Evolutionary conservation across 371 early-diverging fungal species (phyloP).

Genomic region (Mucor lusitanicus): DNA sequence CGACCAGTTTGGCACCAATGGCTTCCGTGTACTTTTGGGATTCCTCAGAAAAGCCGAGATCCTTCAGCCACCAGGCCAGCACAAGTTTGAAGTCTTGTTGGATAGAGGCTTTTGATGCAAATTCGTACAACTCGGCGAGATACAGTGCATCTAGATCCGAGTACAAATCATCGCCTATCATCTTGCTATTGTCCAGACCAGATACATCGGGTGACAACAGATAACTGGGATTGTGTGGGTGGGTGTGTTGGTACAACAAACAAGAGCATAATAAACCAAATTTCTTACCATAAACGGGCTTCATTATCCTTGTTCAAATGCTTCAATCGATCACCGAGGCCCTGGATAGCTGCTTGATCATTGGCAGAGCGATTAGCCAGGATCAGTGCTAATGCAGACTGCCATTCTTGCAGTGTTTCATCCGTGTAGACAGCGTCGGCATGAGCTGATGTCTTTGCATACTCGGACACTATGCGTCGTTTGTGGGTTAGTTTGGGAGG

Average conservation of each 20-base stretch:
- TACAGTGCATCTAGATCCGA: constrained; percentile 59
- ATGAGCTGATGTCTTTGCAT: constrained; percentile 17
- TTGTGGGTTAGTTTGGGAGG: neutral
- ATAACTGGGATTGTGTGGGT: constrained; percentile 62
- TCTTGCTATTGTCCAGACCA: constrained; percentile 57
- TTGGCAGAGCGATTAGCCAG: constrained; percentile 83
- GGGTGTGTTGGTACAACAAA: neutral
- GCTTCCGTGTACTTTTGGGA: constrained; percentile 77
- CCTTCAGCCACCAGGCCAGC: constrained; percentile 82
- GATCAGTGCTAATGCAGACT: constrained; percentile 67
- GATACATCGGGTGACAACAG: constrained; percentile 63
- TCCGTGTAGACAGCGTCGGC: constrained; percentile 3
- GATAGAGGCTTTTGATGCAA: constrained; percentile 48
- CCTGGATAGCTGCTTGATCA: constrained; percentile 67
- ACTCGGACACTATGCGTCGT: constrained; percentile 25
- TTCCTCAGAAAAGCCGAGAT: constrained; percentile 70
- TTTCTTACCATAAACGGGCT: constrained; percentile 83
- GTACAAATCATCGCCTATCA: constrained; percentile 59
- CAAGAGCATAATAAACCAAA: neutral
- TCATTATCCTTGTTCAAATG: constrained; percentile 7
- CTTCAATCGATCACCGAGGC: constrained; percentile 76
- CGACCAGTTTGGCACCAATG: constrained; percentile 59
- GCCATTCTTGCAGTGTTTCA: constrained; percentile 63
- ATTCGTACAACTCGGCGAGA: constrained; percentile 84
- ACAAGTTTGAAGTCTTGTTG: constrained; percentile 84